Evolutionary conservation across 768 basidiomycete genomes (phyloP), one percentile per base, ranked within the genome.

Genomic region (Boletus reticulatus): DNA sequence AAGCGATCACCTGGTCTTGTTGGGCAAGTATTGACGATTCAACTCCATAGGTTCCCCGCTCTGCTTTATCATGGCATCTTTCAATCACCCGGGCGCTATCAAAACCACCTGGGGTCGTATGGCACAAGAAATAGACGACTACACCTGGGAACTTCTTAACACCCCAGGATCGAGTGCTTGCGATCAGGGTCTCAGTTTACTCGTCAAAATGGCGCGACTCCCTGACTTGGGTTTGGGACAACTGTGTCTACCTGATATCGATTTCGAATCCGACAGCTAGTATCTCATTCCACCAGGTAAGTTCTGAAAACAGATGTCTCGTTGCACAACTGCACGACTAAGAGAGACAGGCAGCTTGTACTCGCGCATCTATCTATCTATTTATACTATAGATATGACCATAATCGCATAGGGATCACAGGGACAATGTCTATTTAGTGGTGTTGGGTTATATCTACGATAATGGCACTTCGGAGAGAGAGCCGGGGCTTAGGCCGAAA

Each of bases 181-280:
- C 4, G 75, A 77, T 46, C 66, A 72, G 6, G 75, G 75, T 14
- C 73, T 92, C 29, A 76, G 84, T 20, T 78, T 89, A 80, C 69
- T 91, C 10, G 78, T 91, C 43, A 84, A 81, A 65, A 90, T 92
- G 89, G 86, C 88, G 20, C 77, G 89, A 44, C 72, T 90, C 38
- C 78, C 83, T 55, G 89, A 92, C 70, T 72, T 91, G 55, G 89
- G 88, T 0, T 76, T 92, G 13, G 85, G 78, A 20, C 87, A 90
- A 68, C 65, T 91, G 4, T 71, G 70, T 59, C 44, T 72, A 14
- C 70, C 70, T 31, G 71, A 66, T 9, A 43, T 71, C 14, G 62
- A 72, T 47, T 64, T 71, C 17, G 71, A 56, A 31, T 53, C 56
- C 22, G 64, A 59, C 20, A 45, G 36, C 19, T 68, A 67, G 46